Percentiles rank a stretch among this genome's conserved stretches.
These are phyloP conservation scores for Euphorbia corollata DNA, from an alignment of 441 rosid species.

Conservation along the genomic window DNA sequence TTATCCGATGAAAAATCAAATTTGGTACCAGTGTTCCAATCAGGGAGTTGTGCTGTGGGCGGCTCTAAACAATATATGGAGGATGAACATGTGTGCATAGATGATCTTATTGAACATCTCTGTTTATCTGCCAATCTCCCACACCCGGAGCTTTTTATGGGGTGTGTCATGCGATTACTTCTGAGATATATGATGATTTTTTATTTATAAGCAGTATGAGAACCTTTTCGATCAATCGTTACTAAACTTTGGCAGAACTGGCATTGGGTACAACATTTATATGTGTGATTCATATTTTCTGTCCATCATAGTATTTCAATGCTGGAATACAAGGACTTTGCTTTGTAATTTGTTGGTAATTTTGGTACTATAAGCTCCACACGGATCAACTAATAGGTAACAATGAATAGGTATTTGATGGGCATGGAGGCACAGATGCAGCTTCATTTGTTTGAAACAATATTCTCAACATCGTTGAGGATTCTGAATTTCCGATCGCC, in stretches of 20 bases:
- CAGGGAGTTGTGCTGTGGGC: constrained; percentile 89
- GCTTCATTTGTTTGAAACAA: constrained; percentile 64
- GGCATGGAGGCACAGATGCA: constrained; percentile 94
- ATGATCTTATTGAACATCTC: constrained; percentile 62
- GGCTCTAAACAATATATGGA: constrained; percentile 88
- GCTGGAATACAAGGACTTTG: too few species aligned
- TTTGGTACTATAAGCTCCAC: neutral
- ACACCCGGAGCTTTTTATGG: constrained; percentile 84
- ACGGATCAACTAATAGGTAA: constrained; percentile 18
- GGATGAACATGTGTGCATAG: constrained; percentile 85
- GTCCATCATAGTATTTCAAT: too few species aligned
- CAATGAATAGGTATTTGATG: constrained; percentile 78
- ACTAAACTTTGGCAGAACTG: neutral
- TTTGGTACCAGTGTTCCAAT: constrained; percentile 56
- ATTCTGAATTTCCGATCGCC: constrained; percentile 56
- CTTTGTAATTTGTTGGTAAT: neutral
- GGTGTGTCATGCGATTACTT: constrained; percentile 35
- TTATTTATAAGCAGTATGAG: neutral
- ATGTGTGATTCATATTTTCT: too few species aligned
- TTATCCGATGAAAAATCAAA: constrained; percentile 48
- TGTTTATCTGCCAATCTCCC: constrained; percentile 36
- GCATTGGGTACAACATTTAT: too few species aligned
- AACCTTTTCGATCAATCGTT: neutral
- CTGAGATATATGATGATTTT: neutral
- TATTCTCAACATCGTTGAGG: constrained; percentile 64